These are phyloP conservation scores for Triangularia verruculosa DNA, from an alignment of 2,329 filamentous ascomycete genomes.

Conservation along the genomic window DNA sequence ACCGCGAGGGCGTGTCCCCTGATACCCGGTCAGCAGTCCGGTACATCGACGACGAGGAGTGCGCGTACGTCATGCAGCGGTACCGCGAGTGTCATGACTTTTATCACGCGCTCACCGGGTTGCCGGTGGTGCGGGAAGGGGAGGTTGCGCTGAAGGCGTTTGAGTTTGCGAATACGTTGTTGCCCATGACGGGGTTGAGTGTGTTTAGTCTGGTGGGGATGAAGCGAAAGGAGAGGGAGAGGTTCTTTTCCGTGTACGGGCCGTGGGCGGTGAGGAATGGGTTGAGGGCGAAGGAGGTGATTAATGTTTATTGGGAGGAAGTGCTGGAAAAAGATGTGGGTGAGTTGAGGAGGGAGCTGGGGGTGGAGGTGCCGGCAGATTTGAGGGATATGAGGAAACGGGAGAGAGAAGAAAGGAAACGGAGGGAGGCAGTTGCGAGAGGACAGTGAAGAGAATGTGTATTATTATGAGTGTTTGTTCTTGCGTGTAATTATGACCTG, in stretches of 20 bases:
- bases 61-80: constrained; percentile 97
- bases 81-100: constrained; percentile 98
- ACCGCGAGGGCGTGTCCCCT: constrained; percentile 87
- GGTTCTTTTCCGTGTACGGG: constrained; percentile 73
- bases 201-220: constrained; percentile 82
- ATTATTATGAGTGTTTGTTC: neutral
- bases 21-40: constrained; percentile 80
- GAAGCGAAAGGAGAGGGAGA: constrained; percentile 73
- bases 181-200: constrained; percentile 92
- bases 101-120: constrained; percentile 88
- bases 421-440: constrained; percentile 39
- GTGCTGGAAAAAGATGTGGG: constrained; percentile 79
- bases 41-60: constrained; percentile 93
- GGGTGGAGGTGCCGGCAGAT: constrained; percentile 86
- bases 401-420: constrained; percentile 66
- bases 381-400: constrained; percentile 71
- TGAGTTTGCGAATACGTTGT: constrained; percentile 88
- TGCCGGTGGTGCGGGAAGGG: constrained; percentile 90
- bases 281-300: constrained; percentile 69
- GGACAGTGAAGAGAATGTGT: constrained; percentile 6
- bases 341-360: constrained; percentile 69
- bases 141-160: constrained; percentile 98
- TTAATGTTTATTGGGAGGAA: constrained; percentile 99
- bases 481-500: neutral
- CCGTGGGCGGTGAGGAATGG: constrained; percentile 92